Evolutionary conservation across 805 yeast species (phyloP), one percentile per base, ranked within the genome.

Genomic region (Metschnikowia henanensis): DNA sequence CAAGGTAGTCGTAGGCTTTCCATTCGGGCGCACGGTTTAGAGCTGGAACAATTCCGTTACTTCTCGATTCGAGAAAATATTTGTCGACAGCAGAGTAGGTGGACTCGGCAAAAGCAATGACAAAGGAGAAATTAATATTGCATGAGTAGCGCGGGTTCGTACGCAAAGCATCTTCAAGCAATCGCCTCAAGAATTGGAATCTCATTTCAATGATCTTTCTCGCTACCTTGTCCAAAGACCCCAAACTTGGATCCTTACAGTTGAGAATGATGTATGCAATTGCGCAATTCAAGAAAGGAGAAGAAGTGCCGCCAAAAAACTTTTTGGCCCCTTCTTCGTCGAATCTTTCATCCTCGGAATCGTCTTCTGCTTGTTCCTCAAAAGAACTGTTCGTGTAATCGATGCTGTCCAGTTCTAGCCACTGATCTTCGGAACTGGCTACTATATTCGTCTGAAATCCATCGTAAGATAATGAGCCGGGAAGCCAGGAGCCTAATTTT

Each of bases 41-140:
- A 8, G 34, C 41, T 5, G 45, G 43, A 6, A 37, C 26, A 13
- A 63, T 41, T 2, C 53, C 60, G 29, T 43, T 53, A 2, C 45
- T 13, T 1, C 45, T 45, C 1, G 41, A 18, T 10, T 39, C 37
- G 4, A 50, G 39, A 38, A 68, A 68, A 40, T 55, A 64, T n/a
- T 46, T 43, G 1, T 47, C 40, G 4, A 60, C 49, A 37, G 61
- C 60, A 3, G 50, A 56, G 43, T 59, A 59, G 0, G 76, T 67
- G 26, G 61, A 62, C 50, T 70, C 74, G 23, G 66, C 45, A 36
- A 50, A 70, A 45, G 58, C 62, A 42, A 68, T 57, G 6, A 68
- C 45, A 19, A 52, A 52, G 25, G 56, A 56, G 44, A 65, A 65
- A 41, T 65, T 57, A 16, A 66, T 43, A 25, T 55, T 46, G 32